Evolutionary conservation across 1,139 yeast species (phyloP).

Genomic region (Kurtzmaniella natalensis): DNA sequence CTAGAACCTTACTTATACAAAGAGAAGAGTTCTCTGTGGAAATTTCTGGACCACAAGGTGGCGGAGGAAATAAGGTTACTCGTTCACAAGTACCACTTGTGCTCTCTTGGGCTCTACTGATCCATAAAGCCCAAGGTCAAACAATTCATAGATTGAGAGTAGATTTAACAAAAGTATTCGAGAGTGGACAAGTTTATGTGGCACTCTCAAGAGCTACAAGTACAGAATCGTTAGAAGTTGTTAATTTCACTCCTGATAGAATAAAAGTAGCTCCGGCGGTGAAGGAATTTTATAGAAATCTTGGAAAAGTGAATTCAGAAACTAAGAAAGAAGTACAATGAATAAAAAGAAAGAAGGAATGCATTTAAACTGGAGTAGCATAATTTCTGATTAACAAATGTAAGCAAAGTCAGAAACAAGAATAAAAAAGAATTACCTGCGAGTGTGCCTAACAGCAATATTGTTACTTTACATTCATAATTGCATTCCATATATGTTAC

Average conservation of each 20-base stretch:
- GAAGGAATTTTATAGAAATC: slow-evolving; percentile 52
- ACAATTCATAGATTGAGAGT: slow-evolving; percentile 76
- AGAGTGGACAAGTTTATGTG: slow-evolving; percentile 84
- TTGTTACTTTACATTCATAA: too few species aligned
- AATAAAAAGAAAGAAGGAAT: too few species aligned
- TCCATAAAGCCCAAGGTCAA: slow-evolving; percentile 92
- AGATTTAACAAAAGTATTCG: slow-evolving; percentile 67
- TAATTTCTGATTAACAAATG: too few species aligned
- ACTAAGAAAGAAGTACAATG: too few species aligned
- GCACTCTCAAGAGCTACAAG: slow-evolving; percentile 88
- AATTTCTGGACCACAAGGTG: slow-evolving; percentile 19
- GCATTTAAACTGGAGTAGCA: too few species aligned
- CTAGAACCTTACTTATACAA: slow-evolving; percentile 44
- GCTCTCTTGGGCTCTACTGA: slow-evolving; percentile 85
- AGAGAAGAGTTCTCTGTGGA: slow-evolving; percentile 70
- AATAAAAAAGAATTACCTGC: too few species aligned
- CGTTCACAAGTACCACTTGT: slow-evolving; percentile 70
- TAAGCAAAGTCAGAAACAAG: too few species aligned
- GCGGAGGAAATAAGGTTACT: slow-evolving; percentile 52
- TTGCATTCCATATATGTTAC: too few species aligned
- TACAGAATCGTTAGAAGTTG: slow-evolving; percentile 66
- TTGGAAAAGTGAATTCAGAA: slow-evolving; percentile 18
- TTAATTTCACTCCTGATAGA: slow-evolving; percentile 60
- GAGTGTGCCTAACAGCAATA: too few species aligned
- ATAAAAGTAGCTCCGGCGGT: slow-evolving; percentile 68